Evolutionary conservation across 2,329 filamentous ascomycete genomes (phyloP).

Genomic region (Apiospora malaysiana): DNA sequence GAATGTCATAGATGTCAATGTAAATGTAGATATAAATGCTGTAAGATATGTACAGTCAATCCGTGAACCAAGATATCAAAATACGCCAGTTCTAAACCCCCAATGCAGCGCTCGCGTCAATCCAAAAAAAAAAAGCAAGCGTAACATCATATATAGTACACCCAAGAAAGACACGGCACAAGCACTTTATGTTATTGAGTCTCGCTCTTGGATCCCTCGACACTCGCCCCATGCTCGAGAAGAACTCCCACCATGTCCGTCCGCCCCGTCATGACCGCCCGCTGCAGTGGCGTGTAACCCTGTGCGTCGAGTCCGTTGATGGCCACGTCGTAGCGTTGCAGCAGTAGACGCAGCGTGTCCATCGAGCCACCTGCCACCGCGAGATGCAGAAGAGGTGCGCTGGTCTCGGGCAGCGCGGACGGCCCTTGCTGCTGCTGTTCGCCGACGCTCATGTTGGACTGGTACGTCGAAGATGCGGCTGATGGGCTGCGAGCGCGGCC

Average conservation of each 20-base stretch:
- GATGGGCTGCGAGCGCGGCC: not conserved
- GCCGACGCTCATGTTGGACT: not conserved
- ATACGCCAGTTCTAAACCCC: not conserved
- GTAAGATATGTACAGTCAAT: not conserved
- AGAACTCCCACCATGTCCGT: constrained; percentile 34
- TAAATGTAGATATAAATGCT: not conserved
- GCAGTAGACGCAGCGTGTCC: constrained; percentile 33
- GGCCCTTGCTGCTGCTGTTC: constrained; percentile 2
- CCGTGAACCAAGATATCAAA: not conserved
- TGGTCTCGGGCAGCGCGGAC: constrained; percentile 27
- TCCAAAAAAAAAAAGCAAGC: not conserved
- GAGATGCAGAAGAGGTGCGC: constrained; percentile 33
- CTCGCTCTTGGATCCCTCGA: constrained; percentile 1
- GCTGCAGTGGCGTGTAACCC: constrained; percentile 34
- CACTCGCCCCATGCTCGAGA: constrained; percentile 27
- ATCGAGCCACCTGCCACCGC: constrained; percentile 34
- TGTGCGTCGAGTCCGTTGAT: constrained; percentile 32
- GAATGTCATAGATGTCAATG: too few species aligned
- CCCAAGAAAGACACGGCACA: not conserved
- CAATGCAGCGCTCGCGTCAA: constrained; percentile 1
- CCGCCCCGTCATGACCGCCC: constrained; percentile 34
- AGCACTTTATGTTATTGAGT: not conserved
- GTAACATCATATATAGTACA: not conserved
- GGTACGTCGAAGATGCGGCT: not conserved
- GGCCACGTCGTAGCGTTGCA: constrained; percentile 32